Conservation (phyloP, 148 eudicot species). For the Diospyros kaki region DNA sequence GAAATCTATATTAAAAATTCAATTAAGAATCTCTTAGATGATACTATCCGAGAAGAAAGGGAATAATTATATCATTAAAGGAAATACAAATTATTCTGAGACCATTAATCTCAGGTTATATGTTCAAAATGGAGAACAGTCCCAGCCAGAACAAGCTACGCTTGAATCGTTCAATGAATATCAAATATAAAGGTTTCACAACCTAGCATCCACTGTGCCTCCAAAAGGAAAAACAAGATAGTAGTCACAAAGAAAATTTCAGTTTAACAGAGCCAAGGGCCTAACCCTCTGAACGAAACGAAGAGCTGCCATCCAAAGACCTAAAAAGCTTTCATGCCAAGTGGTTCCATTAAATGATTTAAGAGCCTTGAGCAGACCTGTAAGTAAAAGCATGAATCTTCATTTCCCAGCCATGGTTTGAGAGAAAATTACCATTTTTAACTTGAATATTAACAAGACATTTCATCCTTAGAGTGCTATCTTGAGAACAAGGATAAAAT, state of each 20-base stretch:
- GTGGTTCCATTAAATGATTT: constrained; percentile 45
- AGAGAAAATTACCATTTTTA: background rate
- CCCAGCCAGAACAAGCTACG: background rate
- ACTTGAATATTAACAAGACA: too few relatives aligned
- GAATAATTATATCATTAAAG: background rate
- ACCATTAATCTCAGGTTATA: background rate
- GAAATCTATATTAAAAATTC: background rate
- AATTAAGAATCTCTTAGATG: background rate
- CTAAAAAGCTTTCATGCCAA: constrained; percentile 60
- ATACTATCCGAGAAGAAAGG: background rate
- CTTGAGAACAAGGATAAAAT: background rate
- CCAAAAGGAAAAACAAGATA: background rate
- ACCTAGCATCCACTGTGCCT: background rate
- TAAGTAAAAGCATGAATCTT: background rate
- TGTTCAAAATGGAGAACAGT: background rate
- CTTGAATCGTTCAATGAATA: background rate
- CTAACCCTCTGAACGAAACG: constrained; percentile 65
- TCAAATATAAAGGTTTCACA: background rate
- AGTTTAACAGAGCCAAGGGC: background rate
- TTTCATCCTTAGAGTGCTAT: background rate
- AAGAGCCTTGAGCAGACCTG: constrained; percentile 48
- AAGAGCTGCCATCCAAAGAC: constrained; percentile 60
- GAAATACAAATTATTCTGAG: background rate
- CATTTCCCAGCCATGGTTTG: background rate
- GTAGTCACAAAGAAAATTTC: background rate